Base-by-base conservation (phyloP, 495 filamentous ascomycete species). In the Penicillium flavigenum region DNA sequence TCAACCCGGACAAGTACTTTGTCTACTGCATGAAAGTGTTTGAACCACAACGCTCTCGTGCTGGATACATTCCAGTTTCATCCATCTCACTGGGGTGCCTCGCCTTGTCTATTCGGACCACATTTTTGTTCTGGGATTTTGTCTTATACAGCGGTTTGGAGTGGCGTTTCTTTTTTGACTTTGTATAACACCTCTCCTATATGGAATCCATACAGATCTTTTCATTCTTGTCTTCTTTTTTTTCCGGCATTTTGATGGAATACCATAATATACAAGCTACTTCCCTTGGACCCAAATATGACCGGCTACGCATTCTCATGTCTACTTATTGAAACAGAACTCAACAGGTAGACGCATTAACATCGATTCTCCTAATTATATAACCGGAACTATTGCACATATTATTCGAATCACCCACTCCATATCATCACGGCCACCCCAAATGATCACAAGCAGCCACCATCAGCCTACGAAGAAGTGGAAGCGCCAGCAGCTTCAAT, bases 401-500 rank as follows among this genome's bases (percentile, higher is more conserved):
- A 5, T 10, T 8, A 14, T 24, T 39, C 32, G 3, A 39, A 51
- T 9, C 32, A 38, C 12, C 29, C n/a, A 27, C 8, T 38, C 19
- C 24, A 22, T 22, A 22, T 2, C 24, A 26, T 5, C 47, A 50
- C 31, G 16, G 16, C 9, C 10, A 31, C 14, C 27, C 4, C n/a
- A 3, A 24, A 17, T 5, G 26, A 14, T 1, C 16, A 47, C 45
- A 26, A 24, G 17, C 24, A 24, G 27, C 24, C 20, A 53, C 29
- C 9, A 29, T 20, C 51, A 31, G 19, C 10, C 46, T 47, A 59
- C 1, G 34, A 38, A 38, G 34, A 38, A n/a, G 34, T 38, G 24
- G 60, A 60, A 51, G 69, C 2, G 0, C 72, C 72, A 41, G 68
- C 69, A 51, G 72, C 71, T 49, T 63, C 47, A 16, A 71, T 47